These are phyloP conservation scores for Pugionium dolabratum DNA, from an alignment of 345 rosid genomes.

Conservation along the genomic window DNA sequence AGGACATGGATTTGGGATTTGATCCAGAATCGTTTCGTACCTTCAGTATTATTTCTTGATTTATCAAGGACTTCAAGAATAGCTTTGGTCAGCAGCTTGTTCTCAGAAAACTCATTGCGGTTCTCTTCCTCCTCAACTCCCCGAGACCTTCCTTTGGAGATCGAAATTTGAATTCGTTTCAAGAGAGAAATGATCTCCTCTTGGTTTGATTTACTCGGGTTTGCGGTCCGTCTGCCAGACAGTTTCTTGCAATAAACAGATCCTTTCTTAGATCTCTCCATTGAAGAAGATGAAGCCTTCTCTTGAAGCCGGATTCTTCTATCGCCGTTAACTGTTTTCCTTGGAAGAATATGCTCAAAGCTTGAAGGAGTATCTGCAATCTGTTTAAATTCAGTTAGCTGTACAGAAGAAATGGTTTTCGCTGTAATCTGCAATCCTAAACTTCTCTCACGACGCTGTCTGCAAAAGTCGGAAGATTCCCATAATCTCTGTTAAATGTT, in stretches of 20 bases:
- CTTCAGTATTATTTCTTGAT: slow-evolving; percentile 36
- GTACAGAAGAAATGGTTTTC: slow-evolving; percentile 47
- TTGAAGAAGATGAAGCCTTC: slow-evolving; percentile 34
- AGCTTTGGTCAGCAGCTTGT: slow-evolving; percentile 40
- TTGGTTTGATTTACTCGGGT: slow-evolving; percentile 41
- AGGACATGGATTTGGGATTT: neutral
- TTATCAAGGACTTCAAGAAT: slow-evolving; percentile 45
- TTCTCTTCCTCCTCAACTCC: slow-evolving; percentile 24
- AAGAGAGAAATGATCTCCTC: slow-evolving; percentile 57
- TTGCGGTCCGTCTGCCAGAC: slow-evolving; percentile 23
- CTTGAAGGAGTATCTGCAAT: slow-evolving; percentile 44
- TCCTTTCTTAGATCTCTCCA: slow-evolving; percentile 17
- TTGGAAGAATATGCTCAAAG: slow-evolving; percentile 22
- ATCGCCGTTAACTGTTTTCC: slow-evolving; percentile 37
- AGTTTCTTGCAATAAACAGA: slow-evolving; percentile 27
- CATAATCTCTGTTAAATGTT: neutral
- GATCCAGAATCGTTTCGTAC: slow-evolving; percentile 10
- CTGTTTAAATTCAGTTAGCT: slow-evolving; percentile 71
- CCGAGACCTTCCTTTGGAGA: slow-evolving; percentile 44
- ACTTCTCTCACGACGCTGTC: too few relatives aligned
- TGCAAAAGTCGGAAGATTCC: neutral
- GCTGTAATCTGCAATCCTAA: too few relatives aligned
- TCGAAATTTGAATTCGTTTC: slow-evolving; percentile 58
- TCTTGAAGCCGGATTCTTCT: slow-evolving; percentile 30
- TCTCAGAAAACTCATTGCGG: slow-evolving; percentile 14